These are phyloP conservation scores for Dioszegia crocea DNA, from an alignment of 768 basidiomycete genomes.

Conservation along the genomic window DNA sequence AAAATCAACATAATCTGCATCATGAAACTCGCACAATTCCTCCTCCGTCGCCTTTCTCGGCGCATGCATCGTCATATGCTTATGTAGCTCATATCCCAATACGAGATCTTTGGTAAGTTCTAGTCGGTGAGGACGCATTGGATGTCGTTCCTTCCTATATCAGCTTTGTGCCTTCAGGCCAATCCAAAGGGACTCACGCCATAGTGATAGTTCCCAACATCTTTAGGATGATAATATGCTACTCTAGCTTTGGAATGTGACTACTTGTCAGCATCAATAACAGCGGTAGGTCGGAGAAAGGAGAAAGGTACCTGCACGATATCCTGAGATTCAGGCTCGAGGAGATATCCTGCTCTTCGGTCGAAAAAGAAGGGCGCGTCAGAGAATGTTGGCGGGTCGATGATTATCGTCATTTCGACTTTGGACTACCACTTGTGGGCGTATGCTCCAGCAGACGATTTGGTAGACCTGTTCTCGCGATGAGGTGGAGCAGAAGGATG, in stretches of 20 bases:
- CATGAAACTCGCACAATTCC: slow-evolving; percentile 87
- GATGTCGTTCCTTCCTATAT: slow-evolving; percentile 76
- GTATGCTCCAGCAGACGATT: too few relatives aligned
- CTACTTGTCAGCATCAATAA: slow-evolving; percentile 44
- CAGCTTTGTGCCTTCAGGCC: background rate
- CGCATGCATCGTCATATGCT: slow-evolving; percentile 89
- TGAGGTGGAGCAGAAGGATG: background rate
- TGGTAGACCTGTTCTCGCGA: too few relatives aligned
- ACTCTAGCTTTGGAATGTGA: slow-evolving; percentile 84
- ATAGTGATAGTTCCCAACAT: slow-evolving; percentile 92
- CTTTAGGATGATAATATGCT: slow-evolving; percentile 92
- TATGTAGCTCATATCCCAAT: slow-evolving; percentile 91
- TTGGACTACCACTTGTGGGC: too few relatives aligned
- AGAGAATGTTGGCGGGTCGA: slow-evolving; percentile 46
- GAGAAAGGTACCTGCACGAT: slow-evolving; percentile 42
- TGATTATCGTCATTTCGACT: slow-evolving; percentile 13
- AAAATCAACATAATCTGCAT: slow-evolving; percentile 92
- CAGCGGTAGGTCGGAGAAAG: background rate
- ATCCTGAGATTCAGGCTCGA: slow-evolving; percentile 35
- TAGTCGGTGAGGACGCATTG: slow-evolving; percentile 97
- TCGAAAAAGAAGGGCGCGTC: slow-evolving; percentile 50
- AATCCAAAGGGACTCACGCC: slow-evolving; percentile 60
- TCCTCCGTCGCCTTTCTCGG: slow-evolving; percentile 82
- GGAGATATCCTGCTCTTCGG: slow-evolving; percentile 26
- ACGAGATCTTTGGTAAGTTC: slow-evolving; percentile 93